Percentiles rank a stretch among this genome's conserved stretches.
phyloP scores from a whole-genome alignment of 2,329 filamentous ascomycete genomes.

The Colletotrichum tofieldiae region DNA sequence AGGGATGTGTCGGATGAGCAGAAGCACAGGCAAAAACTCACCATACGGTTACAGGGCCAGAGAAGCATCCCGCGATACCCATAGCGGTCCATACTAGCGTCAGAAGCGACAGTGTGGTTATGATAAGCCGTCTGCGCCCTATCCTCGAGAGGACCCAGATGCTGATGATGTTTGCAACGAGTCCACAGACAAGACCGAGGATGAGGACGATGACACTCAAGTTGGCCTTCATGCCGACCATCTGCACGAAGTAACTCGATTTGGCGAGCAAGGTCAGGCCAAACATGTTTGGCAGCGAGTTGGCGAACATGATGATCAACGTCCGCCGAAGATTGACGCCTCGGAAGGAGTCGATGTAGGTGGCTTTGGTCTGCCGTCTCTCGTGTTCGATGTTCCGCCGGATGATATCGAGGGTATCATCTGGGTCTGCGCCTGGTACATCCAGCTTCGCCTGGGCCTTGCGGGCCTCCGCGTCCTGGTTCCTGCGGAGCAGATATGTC shows the following conservation, averaged over 20 bases:
- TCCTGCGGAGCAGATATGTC: slow-evolving; percentile 62
- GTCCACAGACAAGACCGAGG: slow-evolving; percentile 60
- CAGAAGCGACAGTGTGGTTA: slow-evolving; percentile 52
- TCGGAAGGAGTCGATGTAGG: slow-evolving; percentile 62
- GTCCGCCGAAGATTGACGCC: slow-evolving; percentile 60
- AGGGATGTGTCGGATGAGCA: not conserved
- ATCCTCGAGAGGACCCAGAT: slow-evolving; percentile 61
- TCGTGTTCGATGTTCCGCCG: slow-evolving; percentile 64
- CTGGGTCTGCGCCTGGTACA: slow-evolving; percentile 55
- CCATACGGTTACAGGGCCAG: slow-evolving; percentile 57
- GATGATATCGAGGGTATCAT: slow-evolving; percentile 60
- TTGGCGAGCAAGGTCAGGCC: slow-evolving; percentile 61
- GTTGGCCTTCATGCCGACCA: slow-evolving; percentile 52
- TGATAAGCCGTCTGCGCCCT: slow-evolving; percentile 57
- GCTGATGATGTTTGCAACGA: slow-evolving; percentile 60
- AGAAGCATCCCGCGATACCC: slow-evolving; percentile 63
- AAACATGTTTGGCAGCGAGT: slow-evolving; percentile 60
- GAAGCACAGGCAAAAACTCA: slow-evolving; percentile 44
- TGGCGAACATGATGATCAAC: slow-evolving; percentile 59
- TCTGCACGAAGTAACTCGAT: slow-evolving; percentile 58
- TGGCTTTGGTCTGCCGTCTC: slow-evolving; percentile 48
- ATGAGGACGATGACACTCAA: slow-evolving; percentile 61
- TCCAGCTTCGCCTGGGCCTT: slow-evolving; percentile 66
- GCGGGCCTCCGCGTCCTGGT: slow-evolving; percentile 56
- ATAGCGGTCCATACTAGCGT: slow-evolving; percentile 60